These are phyloP conservation scores for Coemansia sp. DNA, from an alignment of 192 early-diverging fungal genomes.

Conservation along the genomic window DNA sequence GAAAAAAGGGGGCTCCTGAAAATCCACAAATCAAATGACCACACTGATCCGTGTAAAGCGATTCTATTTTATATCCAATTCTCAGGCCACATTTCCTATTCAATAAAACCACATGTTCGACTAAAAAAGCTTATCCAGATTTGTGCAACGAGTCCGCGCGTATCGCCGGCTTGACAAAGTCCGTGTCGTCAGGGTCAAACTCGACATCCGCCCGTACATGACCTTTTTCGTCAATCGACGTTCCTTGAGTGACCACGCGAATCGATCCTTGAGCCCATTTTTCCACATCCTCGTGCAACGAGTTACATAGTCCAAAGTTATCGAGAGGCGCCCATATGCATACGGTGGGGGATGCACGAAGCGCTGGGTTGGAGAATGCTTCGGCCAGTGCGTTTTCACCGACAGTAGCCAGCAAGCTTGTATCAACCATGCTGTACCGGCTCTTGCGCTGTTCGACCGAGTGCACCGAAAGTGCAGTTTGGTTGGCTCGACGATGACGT, in stretches of 20 bases:
- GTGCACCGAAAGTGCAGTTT: background rate
- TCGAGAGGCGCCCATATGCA: slow-evolving; percentile 44
- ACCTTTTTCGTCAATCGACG: slow-evolving; percentile 38
- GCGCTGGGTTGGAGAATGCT: slow-evolving; percentile 41
- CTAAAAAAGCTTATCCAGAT: background rate
- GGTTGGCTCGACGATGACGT: slow-evolving; percentile 27
- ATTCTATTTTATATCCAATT: too few relatives aligned
- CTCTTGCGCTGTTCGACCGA: slow-evolving; percentile 16
- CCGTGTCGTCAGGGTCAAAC: slow-evolving; percentile 35
- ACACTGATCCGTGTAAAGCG: too few relatives aligned
- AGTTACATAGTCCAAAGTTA: slow-evolving; percentile 35
- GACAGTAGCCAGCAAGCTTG: slow-evolving; percentile 5
- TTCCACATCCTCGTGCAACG: slow-evolving; percentile 22
- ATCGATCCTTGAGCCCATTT: slow-evolving; percentile 28
- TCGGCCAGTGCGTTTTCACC: slow-evolving; percentile 24
- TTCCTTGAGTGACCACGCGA: slow-evolving; percentile 17
- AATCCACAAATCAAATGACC: background rate
- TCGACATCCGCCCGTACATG: slow-evolving; percentile 42
- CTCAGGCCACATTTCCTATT: too few relatives aligned
- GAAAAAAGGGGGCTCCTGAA: slow-evolving; percentile 8
- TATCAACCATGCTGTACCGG: slow-evolving; percentile 27
- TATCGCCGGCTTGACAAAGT: slow-evolving; percentile 3
- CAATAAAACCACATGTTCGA: too few relatives aligned
- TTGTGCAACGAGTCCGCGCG: background rate
- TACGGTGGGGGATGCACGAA: slow-evolving; percentile 27